Evolutionary conservation across 1,284 basidiomycete species (phyloP).

Genomic region (Fomitopsis betulina): DNA sequence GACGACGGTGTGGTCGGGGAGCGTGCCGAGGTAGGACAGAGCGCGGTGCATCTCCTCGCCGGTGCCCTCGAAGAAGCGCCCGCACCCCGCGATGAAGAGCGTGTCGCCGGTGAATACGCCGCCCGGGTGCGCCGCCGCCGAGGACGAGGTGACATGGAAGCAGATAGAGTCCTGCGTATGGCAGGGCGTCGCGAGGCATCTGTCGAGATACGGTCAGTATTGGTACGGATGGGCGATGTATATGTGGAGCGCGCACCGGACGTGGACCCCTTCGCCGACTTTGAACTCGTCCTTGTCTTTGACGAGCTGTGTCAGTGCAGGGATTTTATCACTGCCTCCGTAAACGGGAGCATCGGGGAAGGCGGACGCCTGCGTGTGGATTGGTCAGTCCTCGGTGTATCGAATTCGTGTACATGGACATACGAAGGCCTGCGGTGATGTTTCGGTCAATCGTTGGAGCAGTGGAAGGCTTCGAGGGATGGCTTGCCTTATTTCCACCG

Average conservation of each 20-base stretch:
- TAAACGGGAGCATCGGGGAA: constrained; percentile 75
- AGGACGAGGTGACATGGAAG: constrained; percentile 70
- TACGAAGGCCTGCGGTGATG: constrained; percentile 47
- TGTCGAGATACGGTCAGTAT: constrained; percentile 24
- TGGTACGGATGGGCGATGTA: not conserved
- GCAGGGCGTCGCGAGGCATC: constrained; percentile 89
- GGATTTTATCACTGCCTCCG: constrained; percentile 76
- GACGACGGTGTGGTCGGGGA: constrained; percentile 81
- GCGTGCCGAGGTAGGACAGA: constrained; percentile 68
- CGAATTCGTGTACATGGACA: constrained; percentile 22
- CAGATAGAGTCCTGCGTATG: constrained; percentile 97
- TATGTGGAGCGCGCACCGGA: constrained; percentile 45
- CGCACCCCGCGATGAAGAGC: constrained; percentile 90
- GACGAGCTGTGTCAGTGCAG: constrained; percentile 68
- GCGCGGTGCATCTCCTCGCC: constrained; percentile 83
- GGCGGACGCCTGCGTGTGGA: constrained; percentile 41
- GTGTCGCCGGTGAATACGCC: constrained; percentile 97
- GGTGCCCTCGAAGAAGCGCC: constrained; percentile 96
- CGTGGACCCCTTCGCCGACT: constrained; percentile 63
- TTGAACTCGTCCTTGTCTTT: constrained; percentile 76
- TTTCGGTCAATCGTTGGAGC: not conserved
- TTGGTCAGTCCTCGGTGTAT: not conserved
- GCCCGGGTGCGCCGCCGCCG: constrained; percentile 45
- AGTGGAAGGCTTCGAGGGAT: not conserved
- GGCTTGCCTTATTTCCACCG: constrained; percentile 72